Evolutionary conservation across 192 early-diverging fungal genomes (phyloP), one percentile per base, ranked within the genome.

Genomic region (Backusella australiensis): DNA sequence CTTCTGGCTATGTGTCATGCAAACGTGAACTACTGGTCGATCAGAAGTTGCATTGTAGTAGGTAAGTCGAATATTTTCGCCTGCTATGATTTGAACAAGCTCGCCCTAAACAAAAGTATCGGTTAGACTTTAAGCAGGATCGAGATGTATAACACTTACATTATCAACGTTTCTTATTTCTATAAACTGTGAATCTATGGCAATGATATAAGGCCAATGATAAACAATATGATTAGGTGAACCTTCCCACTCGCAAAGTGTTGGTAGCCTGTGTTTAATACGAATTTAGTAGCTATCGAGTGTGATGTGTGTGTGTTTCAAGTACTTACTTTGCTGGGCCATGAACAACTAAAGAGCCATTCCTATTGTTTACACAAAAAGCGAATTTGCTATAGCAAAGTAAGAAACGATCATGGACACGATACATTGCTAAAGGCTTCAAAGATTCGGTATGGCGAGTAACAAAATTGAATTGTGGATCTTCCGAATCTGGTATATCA

Each of bases 321-420:
- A 29, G 8, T 15, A 17, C 23, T 32, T 44, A 46, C 44, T 36
- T 52, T 52, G 26, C 23, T 32, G 82, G n/a, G 14, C 56, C 74
- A 32, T 69, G 78, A 26, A 41, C 34, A 3, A 77, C 80, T 34
- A 78, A 53, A 35, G 77, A 87, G 38, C 97, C 97, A 78, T 90
- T 74, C 15, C 78, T 87, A 73, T 93, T 92, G 83, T 98, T 93
- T 34, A 99, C 92, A 80, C 91, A 98, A 77, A 99, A 98, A 2
- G 92, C 95, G 85, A 96, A 94, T 80, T 97, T 94, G 85, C 94
- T 91, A 82, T 99, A 99, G 81, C 96, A 98, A 34, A 99, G 86
- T 65, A 99, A 82, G 82, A 96, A 96, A n/a, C 74, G 72, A 46
- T 92, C 88, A 9, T 87, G 84, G 41, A 96, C 85, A 34, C 95